Evolutionary conservation across 2,329 filamentous ascomycete genomes (phyloP), one percentile per base, ranked within the genome.

Genomic region (Cercospora sp.): DNA sequence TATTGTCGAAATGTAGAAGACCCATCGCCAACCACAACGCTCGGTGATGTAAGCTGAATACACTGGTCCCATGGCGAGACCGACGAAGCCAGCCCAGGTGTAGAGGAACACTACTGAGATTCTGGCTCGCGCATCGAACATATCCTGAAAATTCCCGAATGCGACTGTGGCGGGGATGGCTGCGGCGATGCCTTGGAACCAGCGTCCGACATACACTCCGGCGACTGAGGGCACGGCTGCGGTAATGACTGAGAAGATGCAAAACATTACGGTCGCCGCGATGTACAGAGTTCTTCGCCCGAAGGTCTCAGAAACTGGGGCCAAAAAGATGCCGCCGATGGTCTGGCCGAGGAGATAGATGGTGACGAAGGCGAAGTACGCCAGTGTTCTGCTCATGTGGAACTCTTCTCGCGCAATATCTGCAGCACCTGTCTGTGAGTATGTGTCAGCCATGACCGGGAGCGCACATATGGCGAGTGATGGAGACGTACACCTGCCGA

Each of bases 81-180:
- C 83, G 4, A 82, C 71, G 3, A 80, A 83, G 1, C 80, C 78
- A 5, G 78, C 76, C 30, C 80, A 75, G n/a, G 79, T 79, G 79
- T 82, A 84, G 6, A 82, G 80, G 83, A n/a, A 84, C 77, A 23
- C 83, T 74, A 68, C 62, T 18, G 61, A 62, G 10, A 69, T 68
- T 20, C 68, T 59, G 13, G 75, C 76, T 42, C 78, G 75, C 1
- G 79, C 78, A 65, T 82, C 80, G 74, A 80, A 84, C 75, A 85
- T 80, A 67, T 85, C 83, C 62, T 85, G 82, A 45, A 84, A 79
- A 60, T 80, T 84, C 3, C 83, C 83, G 0, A 81, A 80, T 7
- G 82, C 80, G 3, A 85, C 81, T 13, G 81, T 81, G 0, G 81
- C 79, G 1, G 83, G 83, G 3, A 84, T 79, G 0, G 83, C 82